Evolutionary conservation across 257 asterid genomes (phyloP).

Genomic region (Solanum chilense): DNA sequence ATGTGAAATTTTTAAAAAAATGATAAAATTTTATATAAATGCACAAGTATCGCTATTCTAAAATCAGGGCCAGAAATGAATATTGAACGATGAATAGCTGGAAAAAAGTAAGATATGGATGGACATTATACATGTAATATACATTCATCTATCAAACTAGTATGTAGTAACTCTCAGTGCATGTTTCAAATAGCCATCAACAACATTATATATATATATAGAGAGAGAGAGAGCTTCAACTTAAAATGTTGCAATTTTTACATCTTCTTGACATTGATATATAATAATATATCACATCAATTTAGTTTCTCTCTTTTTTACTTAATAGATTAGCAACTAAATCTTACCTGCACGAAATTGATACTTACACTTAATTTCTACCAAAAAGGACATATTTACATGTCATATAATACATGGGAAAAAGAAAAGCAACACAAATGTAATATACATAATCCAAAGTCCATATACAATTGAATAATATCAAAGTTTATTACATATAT

Average conservation of each 20-base stretch:
- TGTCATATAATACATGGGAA: neutral
- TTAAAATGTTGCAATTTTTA: constrained; percentile 1
- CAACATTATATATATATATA: neutral
- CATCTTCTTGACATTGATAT: constrained; percentile 3
- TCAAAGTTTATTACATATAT: neutral
- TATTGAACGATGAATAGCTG: neutral
- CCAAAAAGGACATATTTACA: neutral
- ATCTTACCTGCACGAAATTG: neutral
- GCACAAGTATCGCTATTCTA: neutral
- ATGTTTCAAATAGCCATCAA: constrained; percentile 3
- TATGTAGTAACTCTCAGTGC: neutral
- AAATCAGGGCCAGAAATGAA: neutral
- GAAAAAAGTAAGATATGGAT: neutral
- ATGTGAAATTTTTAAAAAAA: neutral
- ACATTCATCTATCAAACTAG: neutral
- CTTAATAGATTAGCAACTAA: neutral
- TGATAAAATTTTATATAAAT: neutral
- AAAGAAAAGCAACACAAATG: neutral
- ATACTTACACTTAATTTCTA: neutral
- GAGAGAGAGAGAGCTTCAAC: neutral
- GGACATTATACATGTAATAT: neutral
- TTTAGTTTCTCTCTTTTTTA: neutral
- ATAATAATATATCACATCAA: neutral
- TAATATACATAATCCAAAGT: neutral
- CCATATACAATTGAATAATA: neutral